Base-by-base conservation (phyloP, 2,329 filamentous ascomycete genomes). In the Torrubiella hemipterigena region DNA sequence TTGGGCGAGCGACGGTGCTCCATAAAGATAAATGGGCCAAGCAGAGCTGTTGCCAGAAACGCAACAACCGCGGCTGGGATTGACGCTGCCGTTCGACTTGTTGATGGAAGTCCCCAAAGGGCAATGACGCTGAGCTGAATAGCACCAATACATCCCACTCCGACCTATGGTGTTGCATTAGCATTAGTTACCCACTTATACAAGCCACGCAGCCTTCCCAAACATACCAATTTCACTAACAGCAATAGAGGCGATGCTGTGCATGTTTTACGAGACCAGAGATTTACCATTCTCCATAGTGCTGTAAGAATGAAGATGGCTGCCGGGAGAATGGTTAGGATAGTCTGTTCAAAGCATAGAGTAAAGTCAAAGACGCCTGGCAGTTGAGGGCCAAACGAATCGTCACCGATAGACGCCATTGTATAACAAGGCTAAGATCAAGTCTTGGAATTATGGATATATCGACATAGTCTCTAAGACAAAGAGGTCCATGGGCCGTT, bases 291-390 rank as follows among this genome's bases (percentile, higher is more conserved):
- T 11, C 6, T n/a, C 12, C 22, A 24, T 14, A 24, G 14, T 24
- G 22, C 63, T 24, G 56, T 49, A 4, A 44, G 48, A 24, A 29
- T 11, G 12, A 29, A 19, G 8, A 29, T 11, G 6, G 27, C 13
- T 6, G 17, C 27, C 11, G 27, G 27, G 9, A 29, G 15, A 12
- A 29, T 29, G 17, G 27, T 29, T 4, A 29, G 27, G 4, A 29
- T 18, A 10, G 17, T 17, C 17, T 29, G 27, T 12, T 29, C 27
- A 4, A 15, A 4, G 4, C 4, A 10, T 18, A 37, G n/a, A 32
- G 32, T 23, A 10, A 31, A 29, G 12, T 33, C 29, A 13, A 6
- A 12, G 20, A 15, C 9, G 8, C 5, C 4, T 2, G 10, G 3
- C 16, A 17, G 20, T 13, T 29, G 27, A 4, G 27, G 27, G 12